phyloP scores from a whole-genome alignment of 805 yeast species.

The Metschnikowia baotianmanensis region DNA sequence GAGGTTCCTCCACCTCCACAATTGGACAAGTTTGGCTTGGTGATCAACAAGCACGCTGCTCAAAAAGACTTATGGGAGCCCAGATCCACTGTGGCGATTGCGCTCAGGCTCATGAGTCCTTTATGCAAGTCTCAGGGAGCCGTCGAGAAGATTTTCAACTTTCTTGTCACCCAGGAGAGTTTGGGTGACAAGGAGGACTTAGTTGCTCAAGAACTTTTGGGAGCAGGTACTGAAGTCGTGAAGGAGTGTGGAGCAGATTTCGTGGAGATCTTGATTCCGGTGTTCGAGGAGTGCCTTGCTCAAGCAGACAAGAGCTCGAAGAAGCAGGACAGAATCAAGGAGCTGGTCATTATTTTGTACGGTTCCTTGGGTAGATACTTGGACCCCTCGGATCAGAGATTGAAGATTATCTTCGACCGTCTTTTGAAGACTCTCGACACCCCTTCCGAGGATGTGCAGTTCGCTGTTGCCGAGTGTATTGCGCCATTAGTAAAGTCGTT shows the following conservation, averaged over 20 bases:
- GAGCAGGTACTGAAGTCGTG: slow-evolving; percentile 80
- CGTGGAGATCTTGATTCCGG: slow-evolving; percentile 73
- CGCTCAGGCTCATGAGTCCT: slow-evolving; percentile 57
- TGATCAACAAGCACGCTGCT: slow-evolving; percentile 56
- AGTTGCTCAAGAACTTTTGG: slow-evolving; percentile 81
- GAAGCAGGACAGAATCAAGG: slow-evolving; percentile 62
- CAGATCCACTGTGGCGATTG: slow-evolving; percentile 76
- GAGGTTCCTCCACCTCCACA: slow-evolving; percentile 75
- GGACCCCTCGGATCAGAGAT: slow-evolving; percentile 60
- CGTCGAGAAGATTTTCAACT: slow-evolving; percentile 56
- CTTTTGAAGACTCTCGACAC: slow-evolving; percentile 74
- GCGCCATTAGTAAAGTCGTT: slow-evolving; percentile 74
- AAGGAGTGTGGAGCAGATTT: slow-evolving; percentile 59
- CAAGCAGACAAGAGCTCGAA: slow-evolving; percentile 47
- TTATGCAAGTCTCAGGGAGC: slow-evolving; percentile 36
- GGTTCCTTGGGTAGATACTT: slow-evolving; percentile 91
- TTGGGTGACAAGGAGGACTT: slow-evolving; percentile 70
- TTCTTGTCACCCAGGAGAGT: slow-evolving; percentile 61
- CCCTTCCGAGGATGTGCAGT: slow-evolving; percentile 88
- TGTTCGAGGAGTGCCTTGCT: slow-evolving; percentile 70
- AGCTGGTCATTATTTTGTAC: slow-evolving; percentile 79
- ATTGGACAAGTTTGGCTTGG: slow-evolving; percentile 77
- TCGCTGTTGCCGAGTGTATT: slow-evolving; percentile 80
- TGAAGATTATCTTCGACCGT: slow-evolving; percentile 62
- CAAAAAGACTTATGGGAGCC: slow-evolving; percentile 81